Evolutionary conservation across 192 early-diverging fungal species (phyloP).

Genomic region (Podila epicladia): DNA sequence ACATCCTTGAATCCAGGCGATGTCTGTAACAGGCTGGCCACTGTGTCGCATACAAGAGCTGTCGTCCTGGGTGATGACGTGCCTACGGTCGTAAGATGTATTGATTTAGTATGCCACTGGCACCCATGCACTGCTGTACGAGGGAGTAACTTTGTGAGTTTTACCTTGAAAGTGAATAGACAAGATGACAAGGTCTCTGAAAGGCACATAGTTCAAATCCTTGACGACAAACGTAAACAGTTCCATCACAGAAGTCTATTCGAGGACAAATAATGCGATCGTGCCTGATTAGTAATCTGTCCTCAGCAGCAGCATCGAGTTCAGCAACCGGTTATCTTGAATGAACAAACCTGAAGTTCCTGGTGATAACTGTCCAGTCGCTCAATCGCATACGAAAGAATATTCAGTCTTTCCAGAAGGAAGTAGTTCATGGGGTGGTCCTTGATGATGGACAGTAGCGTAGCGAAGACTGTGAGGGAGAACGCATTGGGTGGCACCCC

Average conservation of each 20-base stretch:
- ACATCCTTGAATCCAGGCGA: constrained; percentile 63
- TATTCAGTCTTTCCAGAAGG: constrained; percentile 56
- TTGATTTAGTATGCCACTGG: too few relatives aligned
- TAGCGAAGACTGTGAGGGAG: constrained; percentile 38
- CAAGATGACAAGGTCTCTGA: constrained; percentile 64
- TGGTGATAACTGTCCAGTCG: constrained; percentile 56
- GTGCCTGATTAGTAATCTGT: neutral
- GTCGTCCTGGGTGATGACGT: constrained; percentile 60
- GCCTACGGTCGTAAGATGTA: constrained; percentile 8
- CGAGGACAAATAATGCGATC: neutral
- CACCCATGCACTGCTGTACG: too few relatives aligned
- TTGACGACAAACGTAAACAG: constrained; percentile 63
- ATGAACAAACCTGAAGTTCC: constrained; percentile 52
- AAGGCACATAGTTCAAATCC: constrained; percentile 71
- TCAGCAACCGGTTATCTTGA: neutral
- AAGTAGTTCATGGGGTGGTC: constrained; percentile 69
- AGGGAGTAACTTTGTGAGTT: too few relatives aligned
- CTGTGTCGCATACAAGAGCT: constrained; percentile 54
- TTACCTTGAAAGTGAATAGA: constrained; percentile 64
- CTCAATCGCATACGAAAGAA: constrained; percentile 63
- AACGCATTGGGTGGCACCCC: constrained; percentile 41
- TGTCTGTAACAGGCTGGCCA: constrained; percentile 53
- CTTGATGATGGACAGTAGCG: constrained; percentile 52
- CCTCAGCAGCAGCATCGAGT: neutral
- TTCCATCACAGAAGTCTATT: constrained; percentile 59